Percentiles rank a stretch among this genome's conserved stretches.
phyloP scores from a whole-genome alignment of 2,329 filamentous ascomycete genomes.

The Tolypocladium inflatum region DNA sequence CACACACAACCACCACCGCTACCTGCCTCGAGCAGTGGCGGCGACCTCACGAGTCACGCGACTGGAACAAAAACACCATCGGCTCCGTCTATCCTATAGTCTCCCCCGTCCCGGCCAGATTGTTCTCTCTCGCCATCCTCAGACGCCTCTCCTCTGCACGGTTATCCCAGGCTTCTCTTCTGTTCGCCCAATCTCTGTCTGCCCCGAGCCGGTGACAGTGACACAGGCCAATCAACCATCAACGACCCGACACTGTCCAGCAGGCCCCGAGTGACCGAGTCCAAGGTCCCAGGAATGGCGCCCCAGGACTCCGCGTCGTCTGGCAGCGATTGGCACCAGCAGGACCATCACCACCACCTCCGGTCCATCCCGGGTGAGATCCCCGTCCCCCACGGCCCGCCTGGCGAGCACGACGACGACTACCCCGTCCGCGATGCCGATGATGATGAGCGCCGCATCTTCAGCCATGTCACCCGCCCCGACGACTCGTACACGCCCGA shows the following conservation, averaged over 20 bases:
- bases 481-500: slow-evolving; percentile 79
- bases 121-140: neutral
- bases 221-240: neutral
- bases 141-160: neutral
- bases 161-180: neutral
- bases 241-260: neutral
- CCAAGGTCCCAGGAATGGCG: neutral
- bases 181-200: neutral
- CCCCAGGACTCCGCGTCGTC: slow-evolving; percentile 1
- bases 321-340: neutral
- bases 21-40: neutral
- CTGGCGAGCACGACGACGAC: slow-evolving; percentile 38
- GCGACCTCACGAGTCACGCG: neutral
- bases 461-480: slow-evolving; percentile 73
- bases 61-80: neutral
- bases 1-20: neutral
- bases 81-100: neutral
- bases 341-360: slow-evolving; percentile 15
- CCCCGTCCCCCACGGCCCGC: slow-evolving; percentile 41
- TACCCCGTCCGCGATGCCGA: slow-evolving; percentile 31
- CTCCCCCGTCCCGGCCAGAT: neutral
- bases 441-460: slow-evolving; percentile 49
- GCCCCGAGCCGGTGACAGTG: neutral
- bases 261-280: neutral
- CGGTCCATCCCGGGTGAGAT: slow-evolving; percentile 39